A percentile compares a stretch with the other conserved stretches of the same genome.
Conservation (phyloP, 139 green algal genomes). For the Pleodorina starrii region DNA sequence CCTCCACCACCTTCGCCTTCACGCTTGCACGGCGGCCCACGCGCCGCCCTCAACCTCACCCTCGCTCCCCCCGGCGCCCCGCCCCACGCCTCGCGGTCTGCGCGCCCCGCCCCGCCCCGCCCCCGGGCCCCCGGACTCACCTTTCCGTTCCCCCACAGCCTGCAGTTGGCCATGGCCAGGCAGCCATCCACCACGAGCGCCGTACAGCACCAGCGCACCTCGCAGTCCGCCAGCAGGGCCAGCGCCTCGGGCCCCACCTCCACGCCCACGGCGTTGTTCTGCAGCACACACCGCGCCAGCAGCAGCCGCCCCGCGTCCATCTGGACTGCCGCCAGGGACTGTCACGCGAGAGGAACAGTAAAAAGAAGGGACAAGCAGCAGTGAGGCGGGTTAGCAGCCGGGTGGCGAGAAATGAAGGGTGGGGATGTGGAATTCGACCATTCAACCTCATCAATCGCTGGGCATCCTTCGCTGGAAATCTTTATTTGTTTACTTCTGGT, state of each 20-base stretch:
- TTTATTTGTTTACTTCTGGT: too few species aligned
- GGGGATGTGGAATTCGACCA: too few species aligned
- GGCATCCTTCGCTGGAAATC: too few species aligned
- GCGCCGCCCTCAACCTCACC: neutral
- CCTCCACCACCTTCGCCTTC: too few species aligned
- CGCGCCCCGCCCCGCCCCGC: neutral
- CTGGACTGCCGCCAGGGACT: constrained; percentile 29
- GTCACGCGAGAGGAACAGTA: neutral
- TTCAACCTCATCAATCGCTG: too few species aligned
- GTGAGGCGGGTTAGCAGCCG: neutral
- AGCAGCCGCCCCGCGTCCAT: constrained; percentile 33
- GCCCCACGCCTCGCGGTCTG: too few species aligned
- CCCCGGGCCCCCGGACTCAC: neutral
- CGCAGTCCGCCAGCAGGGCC: constrained; percentile 4
- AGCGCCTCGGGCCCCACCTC: constrained; percentile 41
- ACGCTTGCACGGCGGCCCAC: too few species aligned
- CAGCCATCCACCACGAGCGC: constrained; percentile 48
- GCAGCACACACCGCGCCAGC: neutral
- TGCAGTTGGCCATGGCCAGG: constrained; percentile 14
- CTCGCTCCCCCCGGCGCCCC: neutral
- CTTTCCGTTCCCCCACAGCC: constrained; percentile 50
- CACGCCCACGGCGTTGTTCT: constrained; percentile 32
- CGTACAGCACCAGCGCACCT: constrained; percentile 16
- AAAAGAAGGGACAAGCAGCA: neutral
- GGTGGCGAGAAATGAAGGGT: neutral